Conservation (phyloP, 2,329 filamentous ascomycete genomes). For the Trichoderma koningii region DNA sequence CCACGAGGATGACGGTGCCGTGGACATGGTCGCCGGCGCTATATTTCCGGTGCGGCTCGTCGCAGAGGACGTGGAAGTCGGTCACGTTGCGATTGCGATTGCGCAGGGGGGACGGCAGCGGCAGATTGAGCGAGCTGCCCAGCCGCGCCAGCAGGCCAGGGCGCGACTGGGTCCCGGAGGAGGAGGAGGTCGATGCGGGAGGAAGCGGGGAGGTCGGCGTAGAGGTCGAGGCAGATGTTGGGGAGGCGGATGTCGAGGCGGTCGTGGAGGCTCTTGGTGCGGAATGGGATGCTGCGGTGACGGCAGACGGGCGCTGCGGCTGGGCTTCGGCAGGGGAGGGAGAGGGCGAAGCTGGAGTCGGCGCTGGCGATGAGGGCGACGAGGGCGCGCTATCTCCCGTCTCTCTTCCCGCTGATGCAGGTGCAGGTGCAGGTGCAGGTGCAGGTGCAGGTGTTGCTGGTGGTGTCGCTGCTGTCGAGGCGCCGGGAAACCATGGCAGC, state of each 20-base stretch:
- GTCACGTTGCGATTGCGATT: slow-evolving; percentile 64
- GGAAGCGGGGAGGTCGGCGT: background rate
- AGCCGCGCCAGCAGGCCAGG: slow-evolving; percentile 55
- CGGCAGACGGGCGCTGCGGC: slow-evolving; percentile 5
- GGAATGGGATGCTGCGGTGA: slow-evolving; percentile 10
- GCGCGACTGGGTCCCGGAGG: slow-evolving; percentile 41
- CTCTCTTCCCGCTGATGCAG: background rate
- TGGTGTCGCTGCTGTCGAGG: slow-evolving; percentile 1
- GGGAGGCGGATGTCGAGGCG: background rate
- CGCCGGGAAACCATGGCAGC: slow-evolving; percentile 30
- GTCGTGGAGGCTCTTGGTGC: background rate
- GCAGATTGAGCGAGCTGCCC: slow-evolving; percentile 47
- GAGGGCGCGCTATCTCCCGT: background rate
- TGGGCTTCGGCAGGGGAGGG: slow-evolving; percentile 1
- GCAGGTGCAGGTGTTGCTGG: no score
- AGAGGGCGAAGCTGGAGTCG: slow-evolving; percentile 32
- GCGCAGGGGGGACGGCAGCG: slow-evolving; percentile 52
- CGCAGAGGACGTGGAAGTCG: slow-evolving; percentile 76
- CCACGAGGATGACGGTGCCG: slow-evolving; percentile 70
- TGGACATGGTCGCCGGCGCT: slow-evolving; percentile 72
- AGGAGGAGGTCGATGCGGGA: slow-evolving; percentile 33
- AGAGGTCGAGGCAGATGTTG: background rate
- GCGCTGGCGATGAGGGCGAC: slow-evolving; percentile 18
- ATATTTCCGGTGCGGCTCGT: slow-evolving; percentile 78
- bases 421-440: background rate